Evolutionary conservation across 768 basidiomycete species (phyloP).

Genomic region (Mycena kentingensis): DNA sequence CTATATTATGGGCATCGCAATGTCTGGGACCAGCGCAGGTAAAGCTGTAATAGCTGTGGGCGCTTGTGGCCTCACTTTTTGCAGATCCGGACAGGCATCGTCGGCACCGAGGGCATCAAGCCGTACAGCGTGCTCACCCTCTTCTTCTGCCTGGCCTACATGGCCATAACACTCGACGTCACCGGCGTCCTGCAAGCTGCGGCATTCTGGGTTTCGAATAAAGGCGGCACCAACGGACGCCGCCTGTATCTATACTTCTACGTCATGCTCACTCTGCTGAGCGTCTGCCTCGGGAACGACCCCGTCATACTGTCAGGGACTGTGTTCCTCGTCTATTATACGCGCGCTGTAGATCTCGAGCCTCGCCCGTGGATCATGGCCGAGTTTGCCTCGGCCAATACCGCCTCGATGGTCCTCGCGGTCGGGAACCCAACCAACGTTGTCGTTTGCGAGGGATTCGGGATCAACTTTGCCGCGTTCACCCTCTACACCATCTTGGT

Average conservation of each 20-base stretch:
- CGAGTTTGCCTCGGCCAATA: slow-evolving; percentile 80
- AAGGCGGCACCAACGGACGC: slow-evolving; percentile 71
- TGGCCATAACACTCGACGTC: slow-evolving; percentile 88
- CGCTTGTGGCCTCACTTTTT: not conserved
- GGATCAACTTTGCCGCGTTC: slow-evolving; percentile 74
- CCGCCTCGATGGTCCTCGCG: slow-evolving; percentile 62
- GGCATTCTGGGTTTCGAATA: slow-evolving; percentile 86
- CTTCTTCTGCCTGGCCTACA: slow-evolving; percentile 90
- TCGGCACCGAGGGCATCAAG: slow-evolving; percentile 75
- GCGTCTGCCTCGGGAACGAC: slow-evolving; percentile 88
- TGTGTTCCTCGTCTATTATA: slow-evolving; percentile 88
- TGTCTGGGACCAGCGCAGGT: slow-evolving; percentile 45
- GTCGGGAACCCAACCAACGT: slow-evolving; percentile 84
- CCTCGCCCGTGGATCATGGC: slow-evolving; percentile 71
- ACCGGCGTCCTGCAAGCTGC: slow-evolving; percentile 86
- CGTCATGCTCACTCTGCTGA: slow-evolving; percentile 74
- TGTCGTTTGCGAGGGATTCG: slow-evolving; percentile 83
- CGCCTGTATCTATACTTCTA: slow-evolving; percentile 82
- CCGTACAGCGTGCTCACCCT: slow-evolving; percentile 93
- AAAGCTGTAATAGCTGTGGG: too few species aligned
- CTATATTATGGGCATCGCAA: slow-evolving; percentile 56
- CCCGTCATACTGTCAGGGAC: slow-evolving; percentile 93
- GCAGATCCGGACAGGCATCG: slow-evolving; percentile 73
- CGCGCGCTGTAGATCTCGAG: slow-evolving; percentile 55
- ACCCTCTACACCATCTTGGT: slow-evolving; percentile 84